These are phyloP conservation scores for Boletus sp. DNA, from an alignment of 1,284 basidiomycete genomes.

Conservation along the genomic window DNA sequence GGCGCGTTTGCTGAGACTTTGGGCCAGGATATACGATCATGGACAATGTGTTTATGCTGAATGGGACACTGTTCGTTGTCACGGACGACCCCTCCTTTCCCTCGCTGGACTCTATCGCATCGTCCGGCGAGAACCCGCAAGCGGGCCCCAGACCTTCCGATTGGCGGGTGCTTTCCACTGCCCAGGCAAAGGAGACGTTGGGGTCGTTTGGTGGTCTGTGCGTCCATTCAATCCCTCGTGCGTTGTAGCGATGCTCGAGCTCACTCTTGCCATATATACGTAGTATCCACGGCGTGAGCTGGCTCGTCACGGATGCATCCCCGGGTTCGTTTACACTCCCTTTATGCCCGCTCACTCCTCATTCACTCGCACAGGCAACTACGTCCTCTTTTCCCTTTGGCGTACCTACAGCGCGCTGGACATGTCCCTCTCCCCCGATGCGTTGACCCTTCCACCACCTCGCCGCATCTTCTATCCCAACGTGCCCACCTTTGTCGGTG, in stretches of 20 bases:
- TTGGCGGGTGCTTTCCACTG: slow-evolving; percentile 64
- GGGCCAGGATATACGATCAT: slow-evolving; percentile 76
- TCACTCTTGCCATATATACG: neutral
- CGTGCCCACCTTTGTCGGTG: slow-evolving; percentile 57
- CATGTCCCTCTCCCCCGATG: slow-evolving; percentile 53
- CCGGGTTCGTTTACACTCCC: slow-evolving; percentile 45
- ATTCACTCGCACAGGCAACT: slow-evolving; percentile 51
- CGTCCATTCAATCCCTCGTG: slow-evolving; percentile 27
- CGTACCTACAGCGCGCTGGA: slow-evolving; percentile 76
- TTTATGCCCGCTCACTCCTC: neutral
- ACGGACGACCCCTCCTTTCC: slow-evolving; percentile 61
- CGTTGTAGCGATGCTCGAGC: neutral
- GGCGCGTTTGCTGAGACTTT: slow-evolving; percentile 7
- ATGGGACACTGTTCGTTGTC: slow-evolving; percentile 72
- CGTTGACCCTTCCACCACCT: slow-evolving; percentile 64
- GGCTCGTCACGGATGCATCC: slow-evolving; percentile 53
- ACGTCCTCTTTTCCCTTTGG: slow-evolving; percentile 80
- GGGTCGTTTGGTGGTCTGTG: slow-evolving; percentile 62
- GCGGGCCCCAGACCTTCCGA: slow-evolving; percentile 58
- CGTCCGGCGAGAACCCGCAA: slow-evolving; percentile 41
- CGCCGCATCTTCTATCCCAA: slow-evolving; percentile 75
- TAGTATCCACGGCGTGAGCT: slow-evolving; percentile 60
- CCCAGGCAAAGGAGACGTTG: slow-evolving; percentile 54
- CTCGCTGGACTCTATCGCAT: slow-evolving; percentile 51
- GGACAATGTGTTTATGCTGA: slow-evolving; percentile 72